Conservation (phyloP, 1,284 basidiomycete genomes). For the Coriolopsis trogii region DNA sequence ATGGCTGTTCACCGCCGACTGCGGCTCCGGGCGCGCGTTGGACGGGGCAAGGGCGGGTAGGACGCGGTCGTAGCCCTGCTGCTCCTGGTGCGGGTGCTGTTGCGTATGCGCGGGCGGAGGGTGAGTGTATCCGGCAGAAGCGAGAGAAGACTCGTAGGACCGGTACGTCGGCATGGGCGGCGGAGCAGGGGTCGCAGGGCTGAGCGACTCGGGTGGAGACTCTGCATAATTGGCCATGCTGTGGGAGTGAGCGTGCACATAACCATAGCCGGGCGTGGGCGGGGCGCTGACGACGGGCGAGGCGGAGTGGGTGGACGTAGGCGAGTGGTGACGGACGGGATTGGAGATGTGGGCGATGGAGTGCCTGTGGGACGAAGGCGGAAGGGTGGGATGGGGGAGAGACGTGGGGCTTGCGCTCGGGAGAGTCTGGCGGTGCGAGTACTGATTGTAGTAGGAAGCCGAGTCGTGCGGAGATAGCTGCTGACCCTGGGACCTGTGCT, state of each 20-base stretch:
- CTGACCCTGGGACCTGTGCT: conserved; percentile 6
- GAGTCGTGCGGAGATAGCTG: conserved; percentile 3
- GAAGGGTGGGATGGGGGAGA: background rate
- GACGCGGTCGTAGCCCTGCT: conserved; percentile 10
- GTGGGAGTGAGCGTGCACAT: conserved; percentile 1
- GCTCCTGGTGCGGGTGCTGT: conserved; percentile 7
- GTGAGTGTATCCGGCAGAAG: conserved; percentile 17
- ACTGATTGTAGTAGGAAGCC: conserved; percentile 10
- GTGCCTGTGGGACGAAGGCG: conserved; percentile 20
- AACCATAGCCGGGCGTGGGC: conserved; percentile 18
- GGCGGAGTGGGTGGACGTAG: conserved; percentile 11
- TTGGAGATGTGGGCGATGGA: conserved; percentile 28
- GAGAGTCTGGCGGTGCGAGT: conserved; percentile 4
- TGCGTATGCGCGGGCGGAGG: conserved; percentile 14
- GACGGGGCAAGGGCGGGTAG: no score
- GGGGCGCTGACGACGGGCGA: conserved; percentile 21
- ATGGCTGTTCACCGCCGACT: no score
- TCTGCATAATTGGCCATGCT: conserved; percentile 16
- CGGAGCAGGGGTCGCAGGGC: conserved; percentile 10
- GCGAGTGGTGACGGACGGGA: conserved; percentile 20
- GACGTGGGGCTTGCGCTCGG: conserved; percentile 5
- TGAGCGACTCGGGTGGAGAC: conserved; percentile 13
- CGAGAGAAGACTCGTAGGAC: conserved; percentile 24
- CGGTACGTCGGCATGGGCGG: conserved; percentile 9
- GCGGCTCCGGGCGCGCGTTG: conserved; percentile 11